A percentile compares a stretch with the other conserved stretches of the same genome.
phyloP scores from a whole-genome alignment of 1,139 yeast genomes.

The Schizosaccharomyces versatilis region DNA sequence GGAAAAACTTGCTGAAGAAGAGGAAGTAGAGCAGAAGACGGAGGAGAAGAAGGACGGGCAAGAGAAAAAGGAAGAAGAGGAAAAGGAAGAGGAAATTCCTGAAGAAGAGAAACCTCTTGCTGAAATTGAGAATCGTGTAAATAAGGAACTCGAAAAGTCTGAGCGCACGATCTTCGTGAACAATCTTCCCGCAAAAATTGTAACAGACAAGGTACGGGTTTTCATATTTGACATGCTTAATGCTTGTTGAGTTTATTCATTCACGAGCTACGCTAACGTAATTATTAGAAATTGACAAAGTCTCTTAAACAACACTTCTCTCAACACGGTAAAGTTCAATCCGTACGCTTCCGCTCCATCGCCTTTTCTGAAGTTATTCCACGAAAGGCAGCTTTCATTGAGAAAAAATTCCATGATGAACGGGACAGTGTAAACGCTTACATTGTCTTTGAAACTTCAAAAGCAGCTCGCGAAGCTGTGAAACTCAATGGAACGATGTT shows the following conservation, averaged over 20 bases:
- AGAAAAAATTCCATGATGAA: constrained; percentile 52
- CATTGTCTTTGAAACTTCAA: constrained; percentile 42
- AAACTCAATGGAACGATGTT: constrained; percentile 45
- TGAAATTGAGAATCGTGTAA: constrained; percentile 19
- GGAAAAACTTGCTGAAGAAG: not conserved
- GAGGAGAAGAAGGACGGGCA: not conserved
- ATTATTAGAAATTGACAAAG: not conserved
- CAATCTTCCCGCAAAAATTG: constrained; percentile 46
- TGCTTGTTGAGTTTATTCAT: not conserved
- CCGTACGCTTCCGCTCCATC: constrained; percentile 76
- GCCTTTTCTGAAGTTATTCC: constrained; percentile 78
- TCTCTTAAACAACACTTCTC: constrained; percentile 14
- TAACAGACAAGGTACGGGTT: constrained; percentile 32
- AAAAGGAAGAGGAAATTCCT: not conserved
- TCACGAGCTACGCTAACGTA: not conserved
- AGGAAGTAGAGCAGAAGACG: not conserved
- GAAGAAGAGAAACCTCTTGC: not conserved
- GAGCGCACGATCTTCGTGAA: constrained; percentile 80
- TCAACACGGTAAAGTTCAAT: constrained; percentile 38
- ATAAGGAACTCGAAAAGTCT: constrained; percentile 58
- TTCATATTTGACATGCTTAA: constrained; percentile 33
- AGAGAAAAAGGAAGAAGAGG: not conserved
- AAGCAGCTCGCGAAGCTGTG: constrained; percentile 33
- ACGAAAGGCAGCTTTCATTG: constrained; percentile 73
- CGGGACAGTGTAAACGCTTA: constrained; percentile 77